Evolutionary conservation across 495 filamentous ascomycete genomes (phyloP).

Genomic region (Beverwykella pulmonaria): DNA sequence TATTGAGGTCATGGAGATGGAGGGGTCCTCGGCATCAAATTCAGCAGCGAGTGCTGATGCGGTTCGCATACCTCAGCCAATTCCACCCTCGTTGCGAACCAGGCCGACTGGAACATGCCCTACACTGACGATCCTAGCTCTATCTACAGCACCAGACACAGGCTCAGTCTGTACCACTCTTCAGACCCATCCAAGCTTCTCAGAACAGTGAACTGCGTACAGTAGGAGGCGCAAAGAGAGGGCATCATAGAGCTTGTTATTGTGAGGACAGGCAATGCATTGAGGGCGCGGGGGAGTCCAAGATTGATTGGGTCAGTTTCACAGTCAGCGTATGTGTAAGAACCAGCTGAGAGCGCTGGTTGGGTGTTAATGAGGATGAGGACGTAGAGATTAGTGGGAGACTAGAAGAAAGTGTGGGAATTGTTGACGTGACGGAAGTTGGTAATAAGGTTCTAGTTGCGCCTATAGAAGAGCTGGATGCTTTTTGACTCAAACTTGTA

Average conservation of each 20-base stretch:
- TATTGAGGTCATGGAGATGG: neutral
- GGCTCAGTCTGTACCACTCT: conserved; percentile 29
- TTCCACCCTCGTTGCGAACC: no score
- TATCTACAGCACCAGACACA: no score
- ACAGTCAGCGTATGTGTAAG: neutral
- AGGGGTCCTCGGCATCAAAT: neutral
- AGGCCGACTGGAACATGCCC: no score
- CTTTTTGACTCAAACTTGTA: neutral
- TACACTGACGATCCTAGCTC: no score
- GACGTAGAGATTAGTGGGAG: neutral
- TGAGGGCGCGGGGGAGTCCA: conserved; percentile 10
- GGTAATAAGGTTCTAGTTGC: neutral
- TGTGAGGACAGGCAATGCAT: conserved; percentile 3
- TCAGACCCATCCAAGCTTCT: conserved; percentile 34
- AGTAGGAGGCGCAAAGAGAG: conserved; percentile 29
- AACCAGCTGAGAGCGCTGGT: neutral
- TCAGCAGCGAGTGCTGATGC: no score
- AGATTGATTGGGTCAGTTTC: neutral
- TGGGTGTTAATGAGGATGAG: neutral
- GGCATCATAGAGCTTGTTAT: conserved; percentile 17
- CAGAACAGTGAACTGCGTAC: conserved; percentile 22
- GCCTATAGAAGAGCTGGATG: neutral
- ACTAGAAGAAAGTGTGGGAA: neutral
- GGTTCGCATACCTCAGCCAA: no score
- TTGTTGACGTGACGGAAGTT: neutral